A percentile compares a stretch with the other conserved stretches of the same genome.
phyloP scores from a whole-genome alignment of 1,284 basidiomycete species.

The Laetiporus sulphureus region DNA sequence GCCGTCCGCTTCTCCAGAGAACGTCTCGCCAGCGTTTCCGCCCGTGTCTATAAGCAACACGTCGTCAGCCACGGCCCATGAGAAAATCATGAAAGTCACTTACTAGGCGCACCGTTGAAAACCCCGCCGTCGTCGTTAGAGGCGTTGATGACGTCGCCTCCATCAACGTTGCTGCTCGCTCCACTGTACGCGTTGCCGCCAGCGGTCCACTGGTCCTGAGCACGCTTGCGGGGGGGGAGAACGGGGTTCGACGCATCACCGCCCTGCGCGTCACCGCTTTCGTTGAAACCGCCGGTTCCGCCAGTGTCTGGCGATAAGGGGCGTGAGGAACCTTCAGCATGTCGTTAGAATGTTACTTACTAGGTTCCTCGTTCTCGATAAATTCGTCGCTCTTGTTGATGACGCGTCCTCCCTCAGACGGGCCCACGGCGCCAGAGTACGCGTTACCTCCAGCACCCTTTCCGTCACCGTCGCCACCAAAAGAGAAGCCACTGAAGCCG shows the following conservation, averaged over 20 bases:
- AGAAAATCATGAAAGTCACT: slow-evolving; percentile 1
- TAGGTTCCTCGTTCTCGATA: slow-evolving; percentile 9
- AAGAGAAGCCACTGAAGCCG: slow-evolving; percentile 13
- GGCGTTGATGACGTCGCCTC: slow-evolving; percentile 7
- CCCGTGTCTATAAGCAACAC: slow-evolving; percentile 11
- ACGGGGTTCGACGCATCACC: slow-evolving; percentile 15
- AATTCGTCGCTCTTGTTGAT: slow-evolving; percentile 13
- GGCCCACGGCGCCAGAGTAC: slow-evolving; percentile 19
- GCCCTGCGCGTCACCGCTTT: slow-evolving; percentile 20
- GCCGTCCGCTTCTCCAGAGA: slow-evolving; percentile 20
- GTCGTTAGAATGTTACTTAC: slow-evolving; percentile 8
- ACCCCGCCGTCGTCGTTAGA: slow-evolving; percentile 9
- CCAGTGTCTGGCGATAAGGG: slow-evolving; percentile 13
- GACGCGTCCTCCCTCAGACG: slow-evolving; percentile 17
- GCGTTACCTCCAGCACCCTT: slow-evolving; percentile 20
- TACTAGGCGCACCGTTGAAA: slow-evolving; percentile 11
- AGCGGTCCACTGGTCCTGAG: slow-evolving; percentile 10
- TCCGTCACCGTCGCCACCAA: slow-evolving; percentile 15
- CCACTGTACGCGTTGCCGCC: slow-evolving; percentile 21
- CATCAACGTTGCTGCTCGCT: slow-evolving; percentile 11
- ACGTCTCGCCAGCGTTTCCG: slow-evolving; percentile 18
- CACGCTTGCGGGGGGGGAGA: slow-evolving; percentile 10
- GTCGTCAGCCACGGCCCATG: not conserved
- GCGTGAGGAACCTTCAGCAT: not conserved
- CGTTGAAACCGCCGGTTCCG: slow-evolving; percentile 18